These are phyloP conservation scores for Dictyostelium purpureum DNA, from an alignment of 78 protist genomes.

Conservation along the genomic window DNA sequence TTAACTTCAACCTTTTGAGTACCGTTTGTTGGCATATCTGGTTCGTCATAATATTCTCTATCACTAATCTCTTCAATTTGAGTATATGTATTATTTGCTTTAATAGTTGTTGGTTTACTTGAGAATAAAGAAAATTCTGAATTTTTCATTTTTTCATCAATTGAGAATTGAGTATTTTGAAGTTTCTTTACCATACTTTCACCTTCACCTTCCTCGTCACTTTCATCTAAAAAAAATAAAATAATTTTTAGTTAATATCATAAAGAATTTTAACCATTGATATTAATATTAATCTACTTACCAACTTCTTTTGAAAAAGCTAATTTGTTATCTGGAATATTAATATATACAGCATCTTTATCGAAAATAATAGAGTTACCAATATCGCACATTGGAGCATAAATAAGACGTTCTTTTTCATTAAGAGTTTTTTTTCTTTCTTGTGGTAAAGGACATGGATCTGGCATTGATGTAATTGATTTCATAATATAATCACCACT, in stretches of 20 bases:
- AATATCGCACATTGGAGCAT: conserved; percentile 97
- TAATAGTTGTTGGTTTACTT: conserved; percentile 35
- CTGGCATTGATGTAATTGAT: conserved; percentile 84
- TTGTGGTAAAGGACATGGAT: conserved; percentile 97
- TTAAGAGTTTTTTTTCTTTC: conserved; percentile 79
- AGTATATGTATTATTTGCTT: conserved; percentile 39
- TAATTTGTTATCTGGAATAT: conserved; percentile 73
- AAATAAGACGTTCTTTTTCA: conserved; percentile 84
- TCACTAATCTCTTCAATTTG: conserved; percentile 19
- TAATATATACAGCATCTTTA: conserved; percentile 97
- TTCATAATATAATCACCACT: conserved; percentile 94
- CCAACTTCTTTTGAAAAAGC: conserved; percentile 17
- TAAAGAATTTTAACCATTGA: background rate
- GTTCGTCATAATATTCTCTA: conserved; percentile 30
- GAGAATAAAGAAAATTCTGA: conserved; percentile 43
- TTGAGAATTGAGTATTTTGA: conserved; percentile 23
- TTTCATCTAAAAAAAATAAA: background rate
- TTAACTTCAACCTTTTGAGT: conserved; percentile 75
- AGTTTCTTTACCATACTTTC: conserved; percentile 82
- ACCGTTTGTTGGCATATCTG: background rate
- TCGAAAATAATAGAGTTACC: conserved; percentile 98
- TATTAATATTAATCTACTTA: background rate
- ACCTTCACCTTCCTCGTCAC: conserved; percentile 84
- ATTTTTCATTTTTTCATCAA: conserved; percentile 70
- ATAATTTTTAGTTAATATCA: background rate